Conservation (phyloP, 2,329 filamentous ascomycete species). For the Tolypocladium tropicale region DNA sequence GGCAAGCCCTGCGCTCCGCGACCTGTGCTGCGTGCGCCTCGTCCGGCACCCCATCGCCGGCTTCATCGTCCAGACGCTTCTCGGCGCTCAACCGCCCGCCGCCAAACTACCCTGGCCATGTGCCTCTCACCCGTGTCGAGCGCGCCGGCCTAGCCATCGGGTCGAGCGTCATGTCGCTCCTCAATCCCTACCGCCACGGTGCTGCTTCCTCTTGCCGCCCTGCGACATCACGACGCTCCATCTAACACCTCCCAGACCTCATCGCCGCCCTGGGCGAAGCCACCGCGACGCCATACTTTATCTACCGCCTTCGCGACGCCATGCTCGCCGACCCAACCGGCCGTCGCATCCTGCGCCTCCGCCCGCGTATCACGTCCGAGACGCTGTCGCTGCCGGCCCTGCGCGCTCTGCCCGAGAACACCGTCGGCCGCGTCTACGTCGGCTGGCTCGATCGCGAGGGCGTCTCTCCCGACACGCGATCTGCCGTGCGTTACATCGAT, state of each 20-base stretch:
- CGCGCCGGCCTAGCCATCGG: slow-evolving; percentile 60
- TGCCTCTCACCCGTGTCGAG: slow-evolving; percentile 74
- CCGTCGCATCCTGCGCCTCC: slow-evolving; percentile 80
- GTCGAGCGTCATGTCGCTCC: slow-evolving; percentile 50
- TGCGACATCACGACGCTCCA: neutral
- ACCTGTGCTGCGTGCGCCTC: slow-evolving; percentile 10
- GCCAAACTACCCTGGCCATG: slow-evolving; percentile 85
- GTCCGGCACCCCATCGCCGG: neutral
- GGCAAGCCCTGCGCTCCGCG: slow-evolving; percentile 9
- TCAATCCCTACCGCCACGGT: slow-evolving; percentile 76
- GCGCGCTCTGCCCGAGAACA: slow-evolving; percentile 59
- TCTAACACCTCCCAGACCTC: slow-evolving; percentile 51
- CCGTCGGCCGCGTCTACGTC: slow-evolving; percentile 73
- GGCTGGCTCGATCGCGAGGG: slow-evolving; percentile 90
- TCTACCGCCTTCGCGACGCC: slow-evolving; percentile 77
- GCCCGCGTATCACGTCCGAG: slow-evolving; percentile 77
- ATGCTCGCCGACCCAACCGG: slow-evolving; percentile 83
- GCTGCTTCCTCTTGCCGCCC: slow-evolving; percentile 7
- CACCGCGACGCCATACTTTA: slow-evolving; percentile 90
- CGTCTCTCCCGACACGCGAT: slow-evolving; percentile 82
- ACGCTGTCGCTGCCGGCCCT: slow-evolving; percentile 57
- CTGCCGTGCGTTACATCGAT: slow-evolving; percentile 79
- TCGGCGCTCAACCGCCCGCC: slow-evolving; percentile 76
- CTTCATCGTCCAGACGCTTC: slow-evolving; percentile 36
- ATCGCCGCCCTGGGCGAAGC: slow-evolving; percentile 92